These are phyloP conservation scores for Aureobasidium sp. DNA, from an alignment of 2,329 filamentous ascomycete species.

Conservation along the genomic window DNA sequence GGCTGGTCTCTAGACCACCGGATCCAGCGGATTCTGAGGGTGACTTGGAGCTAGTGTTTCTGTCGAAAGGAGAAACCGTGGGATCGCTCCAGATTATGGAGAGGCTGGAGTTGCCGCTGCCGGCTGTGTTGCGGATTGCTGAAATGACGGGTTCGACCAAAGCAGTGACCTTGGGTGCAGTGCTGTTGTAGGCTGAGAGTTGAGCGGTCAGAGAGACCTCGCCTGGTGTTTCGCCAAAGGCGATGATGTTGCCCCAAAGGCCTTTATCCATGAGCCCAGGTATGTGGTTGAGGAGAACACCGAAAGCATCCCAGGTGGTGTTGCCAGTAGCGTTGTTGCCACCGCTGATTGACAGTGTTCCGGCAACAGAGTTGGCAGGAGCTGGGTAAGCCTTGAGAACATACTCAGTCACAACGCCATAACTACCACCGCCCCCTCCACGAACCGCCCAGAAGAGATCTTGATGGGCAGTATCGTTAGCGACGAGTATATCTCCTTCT, in stretches of 20 bases:
- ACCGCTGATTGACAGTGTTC: background rate
- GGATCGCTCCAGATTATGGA: background rate
- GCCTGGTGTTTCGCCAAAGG: background rate
- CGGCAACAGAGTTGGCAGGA: background rate
- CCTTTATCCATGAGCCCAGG: background rate
- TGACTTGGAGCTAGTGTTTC: background rate
- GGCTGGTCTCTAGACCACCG: background rate
- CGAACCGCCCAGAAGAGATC: slow-evolving; percentile 20
- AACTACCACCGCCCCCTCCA: slow-evolving; percentile 17
- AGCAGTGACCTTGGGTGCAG: background rate
- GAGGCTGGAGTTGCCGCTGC: background rate
- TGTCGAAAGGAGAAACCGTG: background rate
- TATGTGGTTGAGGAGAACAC: background rate
- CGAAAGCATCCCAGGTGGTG: background rate
- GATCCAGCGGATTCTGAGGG: background rate
- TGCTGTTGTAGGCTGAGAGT: background rate
- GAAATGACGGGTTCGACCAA: background rate
- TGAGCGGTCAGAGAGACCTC: background rate
- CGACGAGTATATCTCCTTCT: slow-evolving; percentile 14
- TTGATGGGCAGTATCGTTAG: slow-evolving; percentile 14
- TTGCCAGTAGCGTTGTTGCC: slow-evolving; percentile 3
- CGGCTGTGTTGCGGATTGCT: background rate
- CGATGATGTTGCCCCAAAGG: background rate
- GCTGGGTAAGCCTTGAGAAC: slow-evolving; percentile 17
- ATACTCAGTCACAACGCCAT: slow-evolving; percentile 15